Conservation (phyloP, 345 rosid species). For the Brassica juncea region DNA sequence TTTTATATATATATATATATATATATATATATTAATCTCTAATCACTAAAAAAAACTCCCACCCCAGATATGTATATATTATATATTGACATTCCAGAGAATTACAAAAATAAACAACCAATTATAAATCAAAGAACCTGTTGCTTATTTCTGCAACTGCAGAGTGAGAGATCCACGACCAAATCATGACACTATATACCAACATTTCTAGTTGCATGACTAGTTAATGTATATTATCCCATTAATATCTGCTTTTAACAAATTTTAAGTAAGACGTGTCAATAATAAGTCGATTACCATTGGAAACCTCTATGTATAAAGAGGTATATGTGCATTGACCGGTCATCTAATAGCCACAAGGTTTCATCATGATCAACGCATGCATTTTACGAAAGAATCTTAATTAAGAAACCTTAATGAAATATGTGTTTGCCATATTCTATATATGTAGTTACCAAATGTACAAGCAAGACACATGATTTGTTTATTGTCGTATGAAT, state of each 20-base stretch:
- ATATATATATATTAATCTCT: background rate
- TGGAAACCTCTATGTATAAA: slow-evolving; percentile 18
- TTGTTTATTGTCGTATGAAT: slow-evolving; percentile 4
- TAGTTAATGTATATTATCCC: background rate
- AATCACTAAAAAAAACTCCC: background rate
- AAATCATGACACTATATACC: slow-evolving; percentile 21
- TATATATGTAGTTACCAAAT: slow-evolving; percentile 27
- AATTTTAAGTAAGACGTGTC: slow-evolving; percentile 25
- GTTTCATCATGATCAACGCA: slow-evolving; percentile 34
- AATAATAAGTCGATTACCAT: slow-evolving; percentile 31
- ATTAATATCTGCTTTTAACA: background rate
- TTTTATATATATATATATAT: no score
- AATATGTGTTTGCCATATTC: background rate
- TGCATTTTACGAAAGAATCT: background rate
- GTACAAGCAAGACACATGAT: slow-evolving; percentile 20
- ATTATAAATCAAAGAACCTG: background rate
- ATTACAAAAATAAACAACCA: background rate
- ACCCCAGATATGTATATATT: background rate
- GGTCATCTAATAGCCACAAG: slow-evolving; percentile 40
- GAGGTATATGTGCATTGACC: slow-evolving; percentile 32
- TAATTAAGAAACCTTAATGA: slow-evolving; percentile 9
- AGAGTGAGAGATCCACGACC: slow-evolving; percentile 34
- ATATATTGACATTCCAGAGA: background rate
- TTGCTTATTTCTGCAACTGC: slow-evolving; percentile 21
- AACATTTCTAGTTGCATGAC: background rate